phyloP scores from a whole-genome alignment of 495 filamentous ascomycete genomes.

The Pyronema omphalodes region DNA sequence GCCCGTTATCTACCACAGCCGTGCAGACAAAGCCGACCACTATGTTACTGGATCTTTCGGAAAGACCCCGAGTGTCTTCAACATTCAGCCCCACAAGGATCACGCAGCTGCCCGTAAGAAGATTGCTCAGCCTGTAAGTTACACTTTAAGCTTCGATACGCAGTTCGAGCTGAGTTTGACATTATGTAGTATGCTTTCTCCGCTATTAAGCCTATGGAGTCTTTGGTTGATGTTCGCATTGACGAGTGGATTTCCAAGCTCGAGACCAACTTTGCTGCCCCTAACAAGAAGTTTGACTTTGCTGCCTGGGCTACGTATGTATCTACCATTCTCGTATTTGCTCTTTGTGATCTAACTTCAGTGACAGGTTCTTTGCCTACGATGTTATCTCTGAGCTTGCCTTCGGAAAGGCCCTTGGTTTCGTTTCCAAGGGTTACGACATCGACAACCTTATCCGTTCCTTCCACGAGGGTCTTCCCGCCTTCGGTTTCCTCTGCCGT shows the following conservation, averaged over 20 bases:
- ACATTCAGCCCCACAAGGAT: conserved; percentile 11
- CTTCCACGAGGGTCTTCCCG: conserved; percentile 33
- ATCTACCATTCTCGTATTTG: conserved; percentile 6
- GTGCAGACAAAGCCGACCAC: conserved; percentile 35
- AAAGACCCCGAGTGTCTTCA: no score
- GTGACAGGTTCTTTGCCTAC: conserved; percentile 31
- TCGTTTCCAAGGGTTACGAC: conserved; percentile 39
- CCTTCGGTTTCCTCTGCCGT: conserved; percentile 27
- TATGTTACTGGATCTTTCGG: conserved; percentile 16
- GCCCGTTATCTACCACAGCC: conserved; percentile 26
- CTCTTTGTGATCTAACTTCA: background rate
- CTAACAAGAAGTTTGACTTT: background rate
- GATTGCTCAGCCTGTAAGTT: conserved; percentile 25
- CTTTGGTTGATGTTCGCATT: conserved; percentile 31
- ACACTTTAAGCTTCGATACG: conserved; percentile 14
- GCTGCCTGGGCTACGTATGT: conserved; percentile 7
- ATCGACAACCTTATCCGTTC: conserved; percentile 35
- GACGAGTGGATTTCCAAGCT: conserved; percentile 30
- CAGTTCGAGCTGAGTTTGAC: conserved; percentile 26
- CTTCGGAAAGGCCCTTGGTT: conserved; percentile 44
- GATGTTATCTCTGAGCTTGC: conserved; percentile 48
- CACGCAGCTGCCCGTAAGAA: conserved; percentile 32
- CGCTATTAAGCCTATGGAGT: conserved; percentile 36
- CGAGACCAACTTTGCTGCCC: conserved; percentile 27
- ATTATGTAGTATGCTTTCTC: conserved; percentile 33